Percentiles rank a stretch among this genome's conserved stretches.
phyloP scores from a whole-genome alignment of 306 rosid species.

The Psophocarpus tetragonolobus region DNA sequence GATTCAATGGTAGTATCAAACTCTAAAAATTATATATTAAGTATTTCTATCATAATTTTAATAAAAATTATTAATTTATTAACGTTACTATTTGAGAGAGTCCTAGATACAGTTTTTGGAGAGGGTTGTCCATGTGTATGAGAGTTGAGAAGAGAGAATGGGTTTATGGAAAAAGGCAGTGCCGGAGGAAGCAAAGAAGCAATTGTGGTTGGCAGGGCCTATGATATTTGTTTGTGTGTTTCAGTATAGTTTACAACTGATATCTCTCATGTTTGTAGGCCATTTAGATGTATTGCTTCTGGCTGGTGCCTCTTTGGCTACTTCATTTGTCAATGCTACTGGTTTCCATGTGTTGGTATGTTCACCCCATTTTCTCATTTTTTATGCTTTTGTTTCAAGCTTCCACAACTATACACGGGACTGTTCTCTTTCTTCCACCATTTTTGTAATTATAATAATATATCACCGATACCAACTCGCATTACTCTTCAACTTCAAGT shows the following conservation, averaged over 20 bases:
- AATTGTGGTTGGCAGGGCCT: constrained; percentile 79
- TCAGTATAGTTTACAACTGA: constrained; percentile 31
- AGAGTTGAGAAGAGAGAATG: constrained; percentile 9
- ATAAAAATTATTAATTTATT: background rate
- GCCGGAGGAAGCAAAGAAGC: constrained; percentile 57
- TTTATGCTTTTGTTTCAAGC: background rate
- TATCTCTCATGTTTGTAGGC: constrained; percentile 44
- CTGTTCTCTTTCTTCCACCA: background rate
- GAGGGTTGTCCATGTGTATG: background rate
- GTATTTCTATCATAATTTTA: background rate
- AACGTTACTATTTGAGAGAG: background rate
- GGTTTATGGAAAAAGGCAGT: constrained; percentile 16
- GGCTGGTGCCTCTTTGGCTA: constrained; percentile 36
- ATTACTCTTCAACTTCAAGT: background rate
- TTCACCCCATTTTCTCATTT: background rate
- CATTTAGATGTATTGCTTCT: constrained; percentile 44
- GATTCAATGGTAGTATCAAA: too few relatives aligned
- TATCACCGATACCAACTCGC: background rate
- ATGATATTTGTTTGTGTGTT: constrained; percentile 43
- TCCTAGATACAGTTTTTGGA: background rate
- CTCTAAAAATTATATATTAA: too few relatives aligned
- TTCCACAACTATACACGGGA: background rate
- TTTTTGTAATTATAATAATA: background rate
- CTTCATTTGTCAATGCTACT: constrained; percentile 38
- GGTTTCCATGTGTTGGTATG: constrained; percentile 39